phyloP scores from a whole-genome alignment of 2,329 filamentous ascomycete species.

The Cephalotrichum gorgonifer region DNA sequence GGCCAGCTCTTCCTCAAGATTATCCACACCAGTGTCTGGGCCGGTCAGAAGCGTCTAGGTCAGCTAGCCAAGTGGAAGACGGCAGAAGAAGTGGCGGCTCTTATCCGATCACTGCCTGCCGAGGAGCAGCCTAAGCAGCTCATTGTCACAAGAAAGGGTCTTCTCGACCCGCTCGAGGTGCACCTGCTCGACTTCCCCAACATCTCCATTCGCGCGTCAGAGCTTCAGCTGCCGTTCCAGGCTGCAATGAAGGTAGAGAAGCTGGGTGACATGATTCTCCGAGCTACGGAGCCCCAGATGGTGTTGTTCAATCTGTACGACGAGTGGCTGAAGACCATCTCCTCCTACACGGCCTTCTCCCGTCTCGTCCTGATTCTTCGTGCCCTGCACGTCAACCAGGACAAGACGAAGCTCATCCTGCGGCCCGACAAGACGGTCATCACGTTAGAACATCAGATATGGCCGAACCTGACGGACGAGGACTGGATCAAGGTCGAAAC shows the following conservation, averaged over 20 bases:
- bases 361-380: slow-evolving; percentile 86
- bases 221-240: slow-evolving; percentile 95
- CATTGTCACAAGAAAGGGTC: slow-evolving; percentile 94
- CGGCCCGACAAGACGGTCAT: slow-evolving; percentile 97
- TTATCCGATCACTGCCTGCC: slow-evolving; percentile 89
- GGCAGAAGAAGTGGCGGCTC: slow-evolving; percentile 95
- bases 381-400: slow-evolving; percentile 92
- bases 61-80: slow-evolving; percentile 99
- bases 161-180: slow-evolving; percentile 92
- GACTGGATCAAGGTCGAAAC: slow-evolving; percentile 99
- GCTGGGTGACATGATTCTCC: slow-evolving; percentile 95
- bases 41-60: slow-evolving; percentile 96
- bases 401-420: slow-evolving; percentile 94
- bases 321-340: slow-evolving; percentile 97
- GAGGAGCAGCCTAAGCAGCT: slow-evolving; percentile 99
- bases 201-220: slow-evolving; percentile 94
- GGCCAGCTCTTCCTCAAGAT: slow-evolving; percentile 98
- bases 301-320: slow-evolving; percentile 98
- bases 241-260: slow-evolving; percentile 99
- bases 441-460: slow-evolving; percentile 97
- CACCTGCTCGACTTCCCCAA: slow-evolving; percentile 98
- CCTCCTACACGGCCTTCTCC: slow-evolving; percentile 97
- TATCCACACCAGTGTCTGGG: slow-evolving; percentile 98
- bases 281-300: slow-evolving; percentile 99
- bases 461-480: slow-evolving; percentile 87